These are phyloP conservation scores for Tubosaeta sp. DNA, from an alignment of 768 basidiomycete genomes.

Conservation along the genomic window DNA sequence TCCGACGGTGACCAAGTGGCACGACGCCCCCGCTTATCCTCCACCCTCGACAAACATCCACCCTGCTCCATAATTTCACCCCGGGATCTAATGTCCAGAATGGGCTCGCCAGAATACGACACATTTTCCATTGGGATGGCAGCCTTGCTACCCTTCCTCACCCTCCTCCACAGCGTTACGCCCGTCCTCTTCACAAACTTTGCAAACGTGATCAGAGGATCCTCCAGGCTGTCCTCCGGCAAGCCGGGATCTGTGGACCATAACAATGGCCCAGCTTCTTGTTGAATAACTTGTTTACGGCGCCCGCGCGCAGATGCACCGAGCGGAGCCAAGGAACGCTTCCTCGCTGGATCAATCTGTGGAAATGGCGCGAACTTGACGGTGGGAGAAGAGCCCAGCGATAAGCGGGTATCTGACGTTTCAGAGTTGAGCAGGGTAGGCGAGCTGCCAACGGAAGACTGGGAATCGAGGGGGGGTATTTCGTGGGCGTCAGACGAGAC, in stretches of 20 bases:
- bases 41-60: constrained; percentile 1
- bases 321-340: constrained; percentile 46
- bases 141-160: constrained; percentile 35
- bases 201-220: constrained; percentile 47
- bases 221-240: constrained; percentile 36
- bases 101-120: constrained; percentile 2
- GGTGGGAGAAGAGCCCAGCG: constrained; percentile 23
- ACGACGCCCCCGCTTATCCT: constrained; percentile 11
- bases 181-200: constrained; percentile 46
- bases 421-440: constrained; percentile 10
- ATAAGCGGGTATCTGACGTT: constrained; percentile 12
- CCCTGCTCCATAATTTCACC: neutral
- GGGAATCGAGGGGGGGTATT: constrained; percentile 14
- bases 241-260: constrained; percentile 20
- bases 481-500: constrained; percentile 13
- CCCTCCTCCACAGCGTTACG: constrained; percentile 40
- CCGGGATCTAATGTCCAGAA: constrained; percentile 21
- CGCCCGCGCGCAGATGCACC: constrained; percentile 47
- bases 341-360: constrained; percentile 44
- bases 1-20: constrained; percentile 24
- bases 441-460: constrained; percentile 14
- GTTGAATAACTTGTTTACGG: constrained; percentile 17
- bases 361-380: constrained; percentile 62
- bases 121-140: constrained; percentile 9
- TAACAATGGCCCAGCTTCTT: constrained; percentile 17